phyloP scores from a whole-genome alignment of 2,329 filamentous ascomycete genomes.

The Coniochaeta prunicola region DNA sequence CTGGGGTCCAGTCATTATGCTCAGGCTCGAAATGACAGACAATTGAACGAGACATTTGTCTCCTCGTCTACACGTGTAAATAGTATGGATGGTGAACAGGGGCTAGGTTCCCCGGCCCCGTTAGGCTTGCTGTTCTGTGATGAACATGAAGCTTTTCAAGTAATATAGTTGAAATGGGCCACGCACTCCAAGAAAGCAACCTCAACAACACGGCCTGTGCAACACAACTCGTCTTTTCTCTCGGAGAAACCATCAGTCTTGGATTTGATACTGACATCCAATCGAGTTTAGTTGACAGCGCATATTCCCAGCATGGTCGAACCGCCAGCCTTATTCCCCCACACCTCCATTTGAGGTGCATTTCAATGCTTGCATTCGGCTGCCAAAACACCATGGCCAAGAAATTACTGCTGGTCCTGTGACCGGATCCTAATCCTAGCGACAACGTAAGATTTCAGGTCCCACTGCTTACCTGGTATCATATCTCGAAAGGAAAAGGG shows the following conservation, averaged over 20 bases:
- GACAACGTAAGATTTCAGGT: neutral
- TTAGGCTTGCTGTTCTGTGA: too few species aligned
- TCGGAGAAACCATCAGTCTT: neutral
- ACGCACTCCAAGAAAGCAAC: neutral
- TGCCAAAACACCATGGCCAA: neutral
- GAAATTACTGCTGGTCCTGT: slow-evolving; percentile 1
- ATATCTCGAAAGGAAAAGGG: too few species aligned
- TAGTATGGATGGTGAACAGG: too few species aligned
- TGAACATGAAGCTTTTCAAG: neutral
- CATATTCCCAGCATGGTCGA: neutral
- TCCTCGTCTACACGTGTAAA: too few species aligned
- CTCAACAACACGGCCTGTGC: neutral
- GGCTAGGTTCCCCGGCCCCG: too few species aligned
- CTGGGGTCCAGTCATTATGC: neutral
- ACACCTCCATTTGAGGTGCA: neutral
- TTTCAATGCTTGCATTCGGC: neutral
- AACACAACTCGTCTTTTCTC: neutral
- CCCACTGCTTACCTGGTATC: neutral
- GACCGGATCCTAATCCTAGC: neutral
- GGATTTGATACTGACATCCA: neutral
- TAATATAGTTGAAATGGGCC: too few species aligned
- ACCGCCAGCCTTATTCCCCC: slow-evolving; percentile 1
- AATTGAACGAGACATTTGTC: neutral
- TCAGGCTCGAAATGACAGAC: neutral
- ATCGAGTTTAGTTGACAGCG: neutral